Evolutionary conservation across 2,329 filamentous ascomycete genomes (phyloP).

Genomic region (Mycosphaerella sp.): DNA sequence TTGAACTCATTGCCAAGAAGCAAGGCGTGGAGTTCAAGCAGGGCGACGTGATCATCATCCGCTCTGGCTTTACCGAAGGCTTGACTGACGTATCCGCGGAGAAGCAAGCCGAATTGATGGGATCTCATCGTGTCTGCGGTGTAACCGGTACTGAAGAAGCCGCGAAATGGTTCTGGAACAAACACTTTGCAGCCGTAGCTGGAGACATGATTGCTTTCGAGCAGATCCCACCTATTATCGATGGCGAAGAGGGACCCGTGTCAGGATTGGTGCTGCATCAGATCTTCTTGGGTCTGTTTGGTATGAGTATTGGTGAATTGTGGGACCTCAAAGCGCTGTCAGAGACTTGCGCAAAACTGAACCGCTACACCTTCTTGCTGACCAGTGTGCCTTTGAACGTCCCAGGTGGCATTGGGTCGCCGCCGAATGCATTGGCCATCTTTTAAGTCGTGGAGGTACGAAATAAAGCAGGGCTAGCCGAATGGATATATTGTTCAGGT

Average conservation of each 20-base stretch:
- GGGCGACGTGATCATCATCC: conserved; percentile 54
- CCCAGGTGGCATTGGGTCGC: conserved; percentile 33
- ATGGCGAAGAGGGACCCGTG: conserved; percentile 25
- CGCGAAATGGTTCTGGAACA: conserved; percentile 54
- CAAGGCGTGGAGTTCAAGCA: conserved; percentile 41
- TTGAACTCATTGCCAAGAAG: conserved; percentile 42
- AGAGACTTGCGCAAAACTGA: conserved; percentile 35
- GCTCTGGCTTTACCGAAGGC: conserved; percentile 47
- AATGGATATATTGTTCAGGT: not conserved
- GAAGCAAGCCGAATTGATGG: conserved; percentile 39
- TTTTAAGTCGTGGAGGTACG: conserved; percentile 20
- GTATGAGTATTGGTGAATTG: conserved; percentile 43
- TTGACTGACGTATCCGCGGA: conserved; percentile 38
- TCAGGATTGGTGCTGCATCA: conserved; percentile 35
- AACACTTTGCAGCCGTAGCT: conserved; percentile 51
- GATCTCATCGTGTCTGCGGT: conserved; percentile 34
- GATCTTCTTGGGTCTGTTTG: conserved; percentile 39
- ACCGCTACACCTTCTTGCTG: conserved; percentile 42
- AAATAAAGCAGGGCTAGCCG: no score
- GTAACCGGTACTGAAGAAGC: conserved; percentile 46
- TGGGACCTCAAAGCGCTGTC: conserved; percentile 42
- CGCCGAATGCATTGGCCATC: conserved; percentile 33
- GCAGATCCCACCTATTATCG: conserved; percentile 30
- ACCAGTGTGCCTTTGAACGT: conserved; percentile 42
- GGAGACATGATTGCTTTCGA: conserved; percentile 53